Base-by-base conservation (phyloP, 345 rosid species). In the Theobroma cacao region DNA sequence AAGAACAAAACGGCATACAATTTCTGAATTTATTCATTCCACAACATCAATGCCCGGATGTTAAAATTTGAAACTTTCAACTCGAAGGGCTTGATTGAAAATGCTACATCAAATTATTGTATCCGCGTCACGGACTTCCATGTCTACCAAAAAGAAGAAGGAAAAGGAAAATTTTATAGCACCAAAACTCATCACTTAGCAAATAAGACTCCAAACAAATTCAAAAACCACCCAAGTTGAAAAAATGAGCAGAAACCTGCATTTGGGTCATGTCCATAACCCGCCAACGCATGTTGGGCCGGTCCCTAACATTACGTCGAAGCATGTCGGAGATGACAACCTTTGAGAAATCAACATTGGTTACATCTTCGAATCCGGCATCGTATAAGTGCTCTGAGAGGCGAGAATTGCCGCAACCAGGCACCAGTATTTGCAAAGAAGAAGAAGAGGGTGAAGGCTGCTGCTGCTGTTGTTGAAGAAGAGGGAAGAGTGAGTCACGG, bases 301-400 rank as follows among this genome's bases (percentile, higher is more conserved):
- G 92, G 50, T 84, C 88, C 31, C 94, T 81, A 22, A 95, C 90
- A 69, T 93, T 93, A 75, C 95, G 89, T 28, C 93, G 94, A 63
- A 95, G 80, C 99, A 95, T 95, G 81, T 94, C 91, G 72, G 98
- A 82, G 75, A 91, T 90, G 77, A 89, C 99, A 79, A 92, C 95
- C 74, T 91, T 95, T 4, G 99, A 95, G 87, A 92, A 95, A 76
- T 93, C 99, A 7, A 93, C 77, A 67, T 95, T 95, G 45, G 95
- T 92, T 74, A 92, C 86, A 64, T 84, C 82, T 68, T 64, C 87
- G 52, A 93, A 90, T 22, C 99, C 98, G 1, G 92, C 84, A 72
- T 95, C 99, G 78, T 91, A 95, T 79, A 95, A 81, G 76, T 89
- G 89, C 89, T 95, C 98, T 38, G 98, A 88, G 75, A 95, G 88